A percentile compares a stretch with the other conserved stretches of the same genome.
These are phyloP conservation scores for Entrophospora sp. DNA, from an alignment of 192 early-diverging fungal species.

Conservation along the genomic window DNA sequence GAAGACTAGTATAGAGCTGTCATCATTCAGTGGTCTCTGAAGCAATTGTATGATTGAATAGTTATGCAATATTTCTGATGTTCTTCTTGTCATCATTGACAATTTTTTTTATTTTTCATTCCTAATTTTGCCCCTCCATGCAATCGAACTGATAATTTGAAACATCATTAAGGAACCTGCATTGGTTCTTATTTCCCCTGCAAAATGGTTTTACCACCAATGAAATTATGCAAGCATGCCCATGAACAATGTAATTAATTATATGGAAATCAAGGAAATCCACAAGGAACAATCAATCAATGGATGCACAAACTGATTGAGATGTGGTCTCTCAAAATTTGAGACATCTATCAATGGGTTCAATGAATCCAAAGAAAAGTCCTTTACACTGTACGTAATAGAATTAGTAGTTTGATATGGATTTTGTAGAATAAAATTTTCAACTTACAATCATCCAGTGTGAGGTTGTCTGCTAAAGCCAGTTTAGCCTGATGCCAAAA, in stretches of 20 bases:
- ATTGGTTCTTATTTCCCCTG: background rate
- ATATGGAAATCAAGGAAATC: too few species aligned
- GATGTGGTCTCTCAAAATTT: slow-evolving; percentile 9
- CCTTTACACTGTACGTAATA: background rate
- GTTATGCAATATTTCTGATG: background rate
- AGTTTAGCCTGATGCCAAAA: too few species aligned
- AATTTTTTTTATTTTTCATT: background rate
- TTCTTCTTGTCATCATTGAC: background rate
- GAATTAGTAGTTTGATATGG: background rate
- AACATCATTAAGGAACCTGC: slow-evolving; percentile 5
- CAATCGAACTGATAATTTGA: slow-evolving; percentile 1
- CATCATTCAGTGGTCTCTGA: background rate
- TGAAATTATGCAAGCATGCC: background rate
- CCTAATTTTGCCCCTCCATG: background rate
- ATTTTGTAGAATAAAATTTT: background rate
- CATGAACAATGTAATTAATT: background rate
- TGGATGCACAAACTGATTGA: slow-evolving; percentile 5
- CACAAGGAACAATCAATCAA: background rate
- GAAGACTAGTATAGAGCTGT: background rate
- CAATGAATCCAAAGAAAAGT: background rate
- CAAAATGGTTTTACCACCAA: background rate
- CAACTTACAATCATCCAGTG: slow-evolving; percentile 9
- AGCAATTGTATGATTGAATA: slow-evolving; percentile 15
- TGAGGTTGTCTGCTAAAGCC: too few species aligned
- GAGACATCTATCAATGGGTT: slow-evolving; percentile 5